phyloP scores from a whole-genome alignment of 2,329 filamentous ascomycete species.

The Trichoderma harzianum region DNA sequence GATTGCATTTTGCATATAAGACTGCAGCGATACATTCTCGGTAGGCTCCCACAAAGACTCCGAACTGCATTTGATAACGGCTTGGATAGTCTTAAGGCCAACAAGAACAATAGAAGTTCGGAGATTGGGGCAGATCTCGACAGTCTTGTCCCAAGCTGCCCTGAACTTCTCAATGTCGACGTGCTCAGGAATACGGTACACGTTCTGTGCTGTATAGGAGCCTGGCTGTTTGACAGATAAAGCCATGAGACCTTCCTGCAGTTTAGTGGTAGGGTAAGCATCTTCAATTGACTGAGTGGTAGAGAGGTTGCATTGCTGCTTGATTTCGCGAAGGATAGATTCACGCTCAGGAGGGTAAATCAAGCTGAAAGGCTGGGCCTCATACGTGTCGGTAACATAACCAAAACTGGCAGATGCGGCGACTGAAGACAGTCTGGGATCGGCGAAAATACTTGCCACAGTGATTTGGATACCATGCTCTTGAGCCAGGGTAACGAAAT shows the following conservation, averaged over 20 bases:
- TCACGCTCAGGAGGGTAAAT: neutral
- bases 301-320: constrained; percentile 12
- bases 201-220: constrained; percentile 13
- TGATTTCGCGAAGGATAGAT: neutral
- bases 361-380: constrained; percentile 9
- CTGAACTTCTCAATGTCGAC: constrained; percentile 6
- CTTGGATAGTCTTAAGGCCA: neutral
- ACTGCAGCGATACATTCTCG: neutral
- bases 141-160: constrained; percentile 5
- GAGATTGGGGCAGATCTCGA: constrained; percentile 11
- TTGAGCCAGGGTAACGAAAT: constrained; percentile 38
- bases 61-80: neutral
- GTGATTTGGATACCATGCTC: constrained; percentile 17
- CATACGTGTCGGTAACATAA: neutral
- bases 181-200: constrained; percentile 9
- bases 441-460: constrained; percentile 1
- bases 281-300: constrained; percentile 5
- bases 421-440: neutral
- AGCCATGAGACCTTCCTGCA: constrained; percentile 11
- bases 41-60: neutral
- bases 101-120: constrained; percentile 17
- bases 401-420: neutral
- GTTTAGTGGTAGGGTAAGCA: constrained; percentile 11
- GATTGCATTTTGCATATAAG: neutral
- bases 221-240: constrained; percentile 13